Conservation (phyloP, 768 basidiomycete species). For the Suillus placidus region DNA sequence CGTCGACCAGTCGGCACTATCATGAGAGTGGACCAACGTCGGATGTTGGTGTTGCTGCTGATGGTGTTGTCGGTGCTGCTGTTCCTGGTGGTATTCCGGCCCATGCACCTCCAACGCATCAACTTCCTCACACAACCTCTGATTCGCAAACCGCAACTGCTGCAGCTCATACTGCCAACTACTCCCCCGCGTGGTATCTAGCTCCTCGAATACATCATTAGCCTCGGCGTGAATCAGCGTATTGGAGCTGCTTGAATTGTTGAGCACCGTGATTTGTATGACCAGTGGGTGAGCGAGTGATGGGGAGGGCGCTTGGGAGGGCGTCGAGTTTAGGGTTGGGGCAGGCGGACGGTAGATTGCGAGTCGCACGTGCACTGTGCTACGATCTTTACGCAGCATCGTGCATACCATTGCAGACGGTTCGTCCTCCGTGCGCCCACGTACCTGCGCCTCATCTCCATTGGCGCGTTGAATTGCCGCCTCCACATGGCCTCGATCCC, state of each 20-base stretch:
- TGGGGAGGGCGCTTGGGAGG: constrained; percentile 13
- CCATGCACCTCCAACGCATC: constrained; percentile 37
- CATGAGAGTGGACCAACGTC: constrained; percentile 9
- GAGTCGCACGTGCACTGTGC: constrained; percentile 33
- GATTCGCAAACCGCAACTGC: constrained; percentile 75
- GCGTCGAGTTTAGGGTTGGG: not conserved
- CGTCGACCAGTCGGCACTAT: not conserved
- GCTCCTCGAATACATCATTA: constrained; percentile 69
- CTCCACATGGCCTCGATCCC: constrained; percentile 26
- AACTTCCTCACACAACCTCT: constrained; percentile 63
- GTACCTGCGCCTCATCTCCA: constrained; percentile 26
- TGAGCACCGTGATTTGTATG: constrained; percentile 32
- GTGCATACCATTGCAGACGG: constrained; percentile 34
- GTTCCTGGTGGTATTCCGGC: constrained; percentile 1
- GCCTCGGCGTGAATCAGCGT: constrained; percentile 17
- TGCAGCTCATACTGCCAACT: constrained; percentile 96
- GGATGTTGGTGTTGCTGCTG: constrained; percentile 14
- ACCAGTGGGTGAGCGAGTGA: constrained; percentile 29
- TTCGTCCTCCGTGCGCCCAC: constrained; percentile 22
- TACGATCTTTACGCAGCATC: constrained; percentile 44
- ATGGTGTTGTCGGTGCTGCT: not conserved
- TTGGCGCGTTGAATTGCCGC: constrained; percentile 1
- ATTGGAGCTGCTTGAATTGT: constrained; percentile 5
- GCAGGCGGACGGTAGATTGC: constrained; percentile 42
- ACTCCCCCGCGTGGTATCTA: constrained; percentile 65